phyloP scores from a whole-genome alignment of 495 filamentous ascomycete genomes.

The Cudoniella acicularis region DNA sequence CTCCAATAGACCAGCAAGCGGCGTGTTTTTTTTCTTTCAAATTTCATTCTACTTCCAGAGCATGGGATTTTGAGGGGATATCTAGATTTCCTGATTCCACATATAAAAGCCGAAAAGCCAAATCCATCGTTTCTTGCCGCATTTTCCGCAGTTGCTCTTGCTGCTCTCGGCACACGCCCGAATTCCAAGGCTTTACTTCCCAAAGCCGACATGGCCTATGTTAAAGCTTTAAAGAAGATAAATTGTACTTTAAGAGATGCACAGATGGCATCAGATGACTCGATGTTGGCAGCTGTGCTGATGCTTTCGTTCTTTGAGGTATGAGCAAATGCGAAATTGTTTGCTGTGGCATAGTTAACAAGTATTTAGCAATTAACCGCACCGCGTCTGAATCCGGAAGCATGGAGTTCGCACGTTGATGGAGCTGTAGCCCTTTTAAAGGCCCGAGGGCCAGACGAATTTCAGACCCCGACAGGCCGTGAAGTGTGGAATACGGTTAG shows the following conservation, averaged over 20 bases:
- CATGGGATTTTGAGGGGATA: conserved; percentile 44
- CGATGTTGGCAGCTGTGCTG: conserved; percentile 57
- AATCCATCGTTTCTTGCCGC: conserved; percentile 48
- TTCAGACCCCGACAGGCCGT: conserved; percentile 38
- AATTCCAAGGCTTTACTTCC: conserved; percentile 36
- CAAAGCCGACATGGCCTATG: conserved; percentile 37
- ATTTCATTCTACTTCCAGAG: conserved; percentile 49
- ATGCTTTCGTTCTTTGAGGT: conserved; percentile 62
- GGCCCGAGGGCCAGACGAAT: conserved; percentile 42
- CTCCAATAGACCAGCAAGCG: conserved; percentile 42
- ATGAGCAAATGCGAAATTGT: conserved; percentile 9
- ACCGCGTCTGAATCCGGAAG: conserved; percentile 39
- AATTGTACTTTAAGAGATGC: conserved; percentile 49
- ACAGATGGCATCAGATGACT: conserved; percentile 42
- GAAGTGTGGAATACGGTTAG: conserved; percentile 47
- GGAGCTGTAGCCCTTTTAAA: conserved; percentile 51
- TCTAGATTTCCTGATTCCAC: conserved; percentile 53
- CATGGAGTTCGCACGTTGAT: conserved; percentile 50
- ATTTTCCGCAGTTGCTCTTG: conserved; percentile 60
- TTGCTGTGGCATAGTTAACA: not conserved
- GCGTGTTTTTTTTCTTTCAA: conserved; percentile 51
- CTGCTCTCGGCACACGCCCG: conserved; percentile 43
- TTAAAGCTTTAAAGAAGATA: conserved; percentile 48
- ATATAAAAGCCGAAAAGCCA: conserved; percentile 39
- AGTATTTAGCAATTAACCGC: conserved; percentile 40